A percentile compares a stretch with the other conserved stretches of the same genome.
These are phyloP conservation scores for Didymella sp. DNA, from an alignment of 2,329 filamentous ascomycete genomes.

Conservation along the genomic window DNA sequence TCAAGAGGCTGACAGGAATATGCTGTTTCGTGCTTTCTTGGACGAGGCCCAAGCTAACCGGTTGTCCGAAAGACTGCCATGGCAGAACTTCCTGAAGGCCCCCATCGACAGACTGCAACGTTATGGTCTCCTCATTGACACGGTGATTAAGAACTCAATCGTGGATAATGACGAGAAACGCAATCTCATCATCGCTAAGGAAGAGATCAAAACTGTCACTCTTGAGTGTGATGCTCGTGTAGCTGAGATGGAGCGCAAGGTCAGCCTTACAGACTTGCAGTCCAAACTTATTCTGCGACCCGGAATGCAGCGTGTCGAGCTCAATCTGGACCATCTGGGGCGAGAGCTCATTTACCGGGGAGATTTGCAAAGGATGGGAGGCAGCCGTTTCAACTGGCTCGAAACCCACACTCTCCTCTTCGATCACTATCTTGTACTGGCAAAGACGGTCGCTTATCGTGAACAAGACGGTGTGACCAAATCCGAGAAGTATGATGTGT, in stretches of 20 bases:
- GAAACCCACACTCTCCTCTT: conserved; percentile 94
- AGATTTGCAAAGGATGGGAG: conserved; percentile 86
- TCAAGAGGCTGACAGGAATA: conserved; percentile 82
- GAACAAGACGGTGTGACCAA: conserved; percentile 76
- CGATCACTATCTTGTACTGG: conserved; percentile 93
- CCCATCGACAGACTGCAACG: conserved; percentile 92
- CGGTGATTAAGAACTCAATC: conserved; percentile 82
- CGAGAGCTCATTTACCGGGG: conserved; percentile 88
- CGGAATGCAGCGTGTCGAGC: conserved; percentile 80
- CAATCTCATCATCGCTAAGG: conserved; percentile 82
- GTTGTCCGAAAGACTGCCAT: conserved; percentile 81
- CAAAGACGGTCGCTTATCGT: conserved; percentile 74
- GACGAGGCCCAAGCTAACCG: conserved; percentile 81
- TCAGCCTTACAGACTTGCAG: conserved; percentile 83
- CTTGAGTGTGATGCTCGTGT: conserved; percentile 91
- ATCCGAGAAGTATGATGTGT: conserved; percentile 88
- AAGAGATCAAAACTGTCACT: conserved; percentile 89
- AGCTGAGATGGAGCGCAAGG: conserved; percentile 89
- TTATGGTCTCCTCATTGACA: conserved; percentile 82
- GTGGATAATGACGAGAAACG: conserved; percentile 88
- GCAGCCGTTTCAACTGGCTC: conserved; percentile 88
- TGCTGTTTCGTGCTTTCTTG: conserved; percentile 85
- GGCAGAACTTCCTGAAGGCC: conserved; percentile 92
- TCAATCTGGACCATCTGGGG: conserved; percentile 94
- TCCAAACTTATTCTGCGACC: conserved; percentile 84